These are phyloP conservation scores for Yarrowia galli DNA, from an alignment of 1,139 yeast species.

Conservation along the genomic window DNA sequence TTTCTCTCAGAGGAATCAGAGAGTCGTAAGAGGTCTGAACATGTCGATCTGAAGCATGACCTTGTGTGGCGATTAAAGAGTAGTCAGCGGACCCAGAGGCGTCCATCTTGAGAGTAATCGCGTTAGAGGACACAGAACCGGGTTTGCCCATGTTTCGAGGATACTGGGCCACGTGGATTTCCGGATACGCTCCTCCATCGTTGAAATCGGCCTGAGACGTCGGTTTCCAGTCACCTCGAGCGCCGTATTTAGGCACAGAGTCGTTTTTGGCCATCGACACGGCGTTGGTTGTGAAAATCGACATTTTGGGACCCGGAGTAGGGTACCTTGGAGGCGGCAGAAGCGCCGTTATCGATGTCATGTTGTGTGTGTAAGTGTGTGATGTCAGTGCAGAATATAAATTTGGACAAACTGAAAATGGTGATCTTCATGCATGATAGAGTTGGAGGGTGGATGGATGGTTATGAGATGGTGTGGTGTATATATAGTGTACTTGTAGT, in stretches of 20 bases:
- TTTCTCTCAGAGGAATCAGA: conserved; percentile 58
- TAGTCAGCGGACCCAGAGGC: conserved; percentile 50
- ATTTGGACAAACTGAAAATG: background rate
- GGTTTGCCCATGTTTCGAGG: conserved; percentile 50
- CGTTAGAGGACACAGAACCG: conserved; percentile 42
- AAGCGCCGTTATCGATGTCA: conserved; percentile 23
- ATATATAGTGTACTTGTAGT: no score
- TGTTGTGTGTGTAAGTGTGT: background rate
- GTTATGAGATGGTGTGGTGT: background rate
- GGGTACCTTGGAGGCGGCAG: conserved; percentile 26
- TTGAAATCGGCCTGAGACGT: conserved; percentile 47
- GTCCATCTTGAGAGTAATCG: conserved; percentile 50
- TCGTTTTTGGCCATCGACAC: background rate
- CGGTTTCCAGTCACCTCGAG: conserved; percentile 49
- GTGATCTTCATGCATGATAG: conserved; percentile 25
- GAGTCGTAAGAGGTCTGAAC: conserved; percentile 55
- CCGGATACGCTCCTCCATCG: conserved; percentile 53
- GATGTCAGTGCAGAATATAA: no score
- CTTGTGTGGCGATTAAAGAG: conserved; percentile 51
- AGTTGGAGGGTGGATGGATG: background rate
- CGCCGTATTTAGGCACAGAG: conserved; percentile 48
- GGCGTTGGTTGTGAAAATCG: conserved; percentile 22
- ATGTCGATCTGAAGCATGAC: conserved; percentile 49
- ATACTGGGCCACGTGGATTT: conserved; percentile 50
- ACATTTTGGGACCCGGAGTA: conserved; percentile 34